Conservation (phyloP, 257 asterid species). For the Solanum ahanhuiri region DNA sequence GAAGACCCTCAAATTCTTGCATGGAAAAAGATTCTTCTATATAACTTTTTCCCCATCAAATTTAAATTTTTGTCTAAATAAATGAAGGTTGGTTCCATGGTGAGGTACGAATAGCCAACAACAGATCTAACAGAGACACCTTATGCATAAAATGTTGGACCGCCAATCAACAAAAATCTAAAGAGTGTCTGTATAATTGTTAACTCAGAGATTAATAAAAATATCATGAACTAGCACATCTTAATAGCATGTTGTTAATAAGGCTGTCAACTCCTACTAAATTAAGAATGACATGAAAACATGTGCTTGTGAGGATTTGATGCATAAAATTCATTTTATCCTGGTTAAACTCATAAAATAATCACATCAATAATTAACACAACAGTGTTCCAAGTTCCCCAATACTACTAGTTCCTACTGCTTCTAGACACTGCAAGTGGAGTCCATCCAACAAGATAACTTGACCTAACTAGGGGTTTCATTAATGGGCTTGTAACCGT, state of each 20-base stretch:
- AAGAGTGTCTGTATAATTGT: background rate
- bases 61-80: background rate
- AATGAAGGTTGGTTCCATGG: background rate
- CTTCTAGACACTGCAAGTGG: background rate
- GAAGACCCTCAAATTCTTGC: background rate
- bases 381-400: background rate
- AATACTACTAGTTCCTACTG: background rate
- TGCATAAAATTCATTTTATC: background rate
- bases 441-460: background rate
- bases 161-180: background rate
- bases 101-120: background rate
- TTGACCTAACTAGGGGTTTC: background rate
- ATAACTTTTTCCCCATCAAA: background rate
- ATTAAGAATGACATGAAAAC: background rate
- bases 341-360: background rate
- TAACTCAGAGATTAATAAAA: background rate
- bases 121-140: background rate
- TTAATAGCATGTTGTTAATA: background rate
- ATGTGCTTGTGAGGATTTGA: background rate
- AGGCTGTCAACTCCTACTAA: background rate
- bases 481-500: background rate
- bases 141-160: background rate
- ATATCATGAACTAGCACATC: background rate
- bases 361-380: background rate
- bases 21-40: background rate